A percentile compares a stretch with the other conserved stretches of the same genome.
Conservation (phyloP, 768 basidiomycete genomes). For the Lactarius indigo region DNA sequence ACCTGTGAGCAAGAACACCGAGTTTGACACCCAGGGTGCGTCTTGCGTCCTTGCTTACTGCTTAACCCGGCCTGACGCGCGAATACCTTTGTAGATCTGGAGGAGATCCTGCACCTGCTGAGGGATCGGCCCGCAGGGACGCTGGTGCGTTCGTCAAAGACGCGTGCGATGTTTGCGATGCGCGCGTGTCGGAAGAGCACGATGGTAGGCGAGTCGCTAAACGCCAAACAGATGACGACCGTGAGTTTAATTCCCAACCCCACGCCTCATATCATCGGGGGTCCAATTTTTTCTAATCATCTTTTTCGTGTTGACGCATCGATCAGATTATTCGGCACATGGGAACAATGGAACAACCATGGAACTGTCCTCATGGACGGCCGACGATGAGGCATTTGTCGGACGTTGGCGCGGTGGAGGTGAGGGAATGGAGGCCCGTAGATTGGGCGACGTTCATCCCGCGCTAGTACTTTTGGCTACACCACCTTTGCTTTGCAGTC, state of each 20-base stretch:
- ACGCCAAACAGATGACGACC: conserved; percentile 67
- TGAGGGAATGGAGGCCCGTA: conserved; percentile 1
- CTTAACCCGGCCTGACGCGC: conserved; percentile 3
- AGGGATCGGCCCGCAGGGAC: conserved; percentile 71
- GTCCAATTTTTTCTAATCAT: no score
- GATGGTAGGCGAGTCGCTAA: conserved; percentile 90
- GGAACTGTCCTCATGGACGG: conserved; percentile 36
- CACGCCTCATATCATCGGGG: background rate
- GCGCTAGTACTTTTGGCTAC: background rate
- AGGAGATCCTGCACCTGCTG: conserved; percentile 87
- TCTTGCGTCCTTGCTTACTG: background rate
- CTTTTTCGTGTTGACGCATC: background rate
- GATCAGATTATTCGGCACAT: conserved; percentile 33
- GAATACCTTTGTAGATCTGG: conserved; percentile 58
- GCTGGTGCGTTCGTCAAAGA: conserved; percentile 91
- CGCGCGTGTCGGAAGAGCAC: conserved; percentile 94
- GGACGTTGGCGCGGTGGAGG: conserved; percentile 12
- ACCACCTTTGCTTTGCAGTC: background rate
- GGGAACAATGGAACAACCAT: conserved; percentile 36
- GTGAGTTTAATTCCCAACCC: conserved; percentile 35
- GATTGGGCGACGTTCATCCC: conserved; percentile 12
- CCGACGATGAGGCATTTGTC: conserved; percentile 33
- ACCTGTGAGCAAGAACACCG: conserved; percentile 87
- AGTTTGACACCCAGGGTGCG: conserved; percentile 84
- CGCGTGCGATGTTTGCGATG: conserved; percentile 93